Evolutionary conservation across 805 yeast species (phyloP), one percentile per base, ranked within the genome.

Genomic region (Suhomyces canberraensis): DNA sequence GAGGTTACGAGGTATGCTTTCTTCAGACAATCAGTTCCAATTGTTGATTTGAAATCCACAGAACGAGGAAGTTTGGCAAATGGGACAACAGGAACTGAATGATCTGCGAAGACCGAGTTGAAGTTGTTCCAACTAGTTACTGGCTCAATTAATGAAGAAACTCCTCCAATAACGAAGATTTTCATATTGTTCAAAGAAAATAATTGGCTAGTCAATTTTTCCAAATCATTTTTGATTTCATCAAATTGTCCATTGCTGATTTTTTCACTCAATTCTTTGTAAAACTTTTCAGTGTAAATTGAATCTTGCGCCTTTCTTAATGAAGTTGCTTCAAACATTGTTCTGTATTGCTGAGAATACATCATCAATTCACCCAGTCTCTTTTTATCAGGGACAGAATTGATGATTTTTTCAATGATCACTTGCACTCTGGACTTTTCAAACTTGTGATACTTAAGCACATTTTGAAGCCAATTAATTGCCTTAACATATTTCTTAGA

Each of bases 401-500:
- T 79, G 35, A 83, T 56, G 26, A 75, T 60, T 51, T 79, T 81
- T 39, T 82, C 86, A 21, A 83, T 56, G 13, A 82, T 69, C 18
- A 86, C 77, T 46, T 74, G 71, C 16, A 88, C 75, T 56, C 97
- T 72, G 8, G 77, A 70, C 44, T 76, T 79, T 39, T 89, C 96
- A 56, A 85, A 87, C 5, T 76, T 71, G 19, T 84, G 74, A 47
- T 76, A 72, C 56, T 76, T 80, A 48, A 89, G 60, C 14, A 84
- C 70, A 40, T 79, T 78, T 29, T 68, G 60, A 29, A 86, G 66
- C 98, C 98, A 93, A 16, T 78, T 74, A 26, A 90, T 78, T 1
- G 91, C 88, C 31, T 72, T 72, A 0, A 46, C 37, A 52, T 90
- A 93, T 40, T 88, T 79, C 7, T 65, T 68, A 8, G 69, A 66